These are phyloP conservation scores for Betula pendula DNA, from an alignment of 306 rosid species.

Conservation along the genomic window DNA sequence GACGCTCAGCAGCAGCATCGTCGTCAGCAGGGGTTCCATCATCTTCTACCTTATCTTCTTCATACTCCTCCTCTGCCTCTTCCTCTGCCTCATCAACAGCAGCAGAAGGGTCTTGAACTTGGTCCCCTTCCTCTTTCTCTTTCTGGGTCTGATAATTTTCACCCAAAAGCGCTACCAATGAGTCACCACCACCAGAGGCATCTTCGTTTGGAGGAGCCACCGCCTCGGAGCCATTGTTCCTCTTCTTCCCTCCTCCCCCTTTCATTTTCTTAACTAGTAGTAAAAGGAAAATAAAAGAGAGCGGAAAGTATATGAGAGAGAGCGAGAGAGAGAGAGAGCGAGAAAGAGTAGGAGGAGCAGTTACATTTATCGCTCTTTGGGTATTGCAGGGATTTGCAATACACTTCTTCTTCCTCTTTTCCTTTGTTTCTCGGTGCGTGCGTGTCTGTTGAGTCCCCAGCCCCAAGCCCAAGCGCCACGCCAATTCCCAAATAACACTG, in stretches of 20 bases:
- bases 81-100: conserved; percentile 29
- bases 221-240: conserved; percentile 39
- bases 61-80: conserved; percentile 32
- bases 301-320: background rate
- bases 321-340: background rate
- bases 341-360: background rate
- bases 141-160: conserved; percentile 34
- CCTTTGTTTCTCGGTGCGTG: background rate
- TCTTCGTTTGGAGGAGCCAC: conserved; percentile 27
- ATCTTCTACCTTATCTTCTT: conserved; percentile 34
- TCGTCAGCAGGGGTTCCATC: conserved; percentile 19
- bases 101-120: conserved; percentile 22
- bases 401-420: background rate
- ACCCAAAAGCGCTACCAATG: background rate
- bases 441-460: background rate
- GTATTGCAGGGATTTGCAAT: background rate
- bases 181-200: conserved; percentile 11
- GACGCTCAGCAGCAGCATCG: conserved; percentile 31
- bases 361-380: background rate
- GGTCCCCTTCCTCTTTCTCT: conserved; percentile 21
- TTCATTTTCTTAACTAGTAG: conserved; percentile 40
- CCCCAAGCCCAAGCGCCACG: background rate
- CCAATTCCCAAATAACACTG: background rate
- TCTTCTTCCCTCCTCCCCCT: conserved; percentile 50
- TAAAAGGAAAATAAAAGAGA: background rate